Percentiles rank a stretch among this genome's conserved stretches.
phyloP scores from a whole-genome alignment of 2,329 filamentous ascomycete species.

The Nemania diffusa region DNA sequence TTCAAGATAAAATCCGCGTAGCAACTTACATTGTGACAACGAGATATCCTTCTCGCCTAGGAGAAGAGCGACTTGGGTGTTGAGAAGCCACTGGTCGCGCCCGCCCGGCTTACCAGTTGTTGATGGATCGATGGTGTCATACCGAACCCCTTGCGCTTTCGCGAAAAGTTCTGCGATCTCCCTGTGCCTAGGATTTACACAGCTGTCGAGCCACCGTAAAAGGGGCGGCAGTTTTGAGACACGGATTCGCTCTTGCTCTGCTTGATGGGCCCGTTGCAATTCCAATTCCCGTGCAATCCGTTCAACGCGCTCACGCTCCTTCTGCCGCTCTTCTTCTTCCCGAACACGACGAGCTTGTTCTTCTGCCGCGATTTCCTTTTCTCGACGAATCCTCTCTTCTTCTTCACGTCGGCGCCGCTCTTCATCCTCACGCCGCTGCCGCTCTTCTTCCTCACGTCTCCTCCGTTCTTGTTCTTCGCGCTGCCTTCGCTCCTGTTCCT shows the following conservation, averaged over 20 bases:
- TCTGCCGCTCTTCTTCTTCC: constrained; percentile 61
- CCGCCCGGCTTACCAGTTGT: constrained; percentile 64
- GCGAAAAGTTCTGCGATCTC: constrained; percentile 65
- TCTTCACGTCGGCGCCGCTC: constrained; percentile 45
- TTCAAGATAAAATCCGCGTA: not conserved
- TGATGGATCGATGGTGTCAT: constrained; percentile 68
- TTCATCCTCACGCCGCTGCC: constrained; percentile 51
- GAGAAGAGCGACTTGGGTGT: constrained; percentile 71
- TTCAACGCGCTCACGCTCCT: constrained; percentile 58
- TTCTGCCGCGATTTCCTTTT: constrained; percentile 41
- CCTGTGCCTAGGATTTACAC: constrained; percentile 61
- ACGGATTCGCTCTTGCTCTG: constrained; percentile 65
- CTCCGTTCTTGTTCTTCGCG: constrained; percentile 40
- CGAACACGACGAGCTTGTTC: constrained; percentile 56
- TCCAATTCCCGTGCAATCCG: constrained; percentile 63
- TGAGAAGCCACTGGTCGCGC: constrained; percentile 74
- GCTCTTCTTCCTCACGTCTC: constrained; percentile 53
- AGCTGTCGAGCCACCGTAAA: constrained; percentile 68
- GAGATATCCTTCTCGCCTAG: constrained; percentile 72
- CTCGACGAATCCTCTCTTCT: constrained; percentile 41
- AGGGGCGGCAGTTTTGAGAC: constrained; percentile 68
- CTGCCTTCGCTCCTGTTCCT: constrained; percentile 47
- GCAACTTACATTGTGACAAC: constrained; percentile 66
- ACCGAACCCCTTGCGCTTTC: constrained; percentile 69
- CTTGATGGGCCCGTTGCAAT: constrained; percentile 60